Conservation (phyloP, 1,284 basidiomycete genomes). For the Microbotryum lychnidis-dioicae region DNA sequence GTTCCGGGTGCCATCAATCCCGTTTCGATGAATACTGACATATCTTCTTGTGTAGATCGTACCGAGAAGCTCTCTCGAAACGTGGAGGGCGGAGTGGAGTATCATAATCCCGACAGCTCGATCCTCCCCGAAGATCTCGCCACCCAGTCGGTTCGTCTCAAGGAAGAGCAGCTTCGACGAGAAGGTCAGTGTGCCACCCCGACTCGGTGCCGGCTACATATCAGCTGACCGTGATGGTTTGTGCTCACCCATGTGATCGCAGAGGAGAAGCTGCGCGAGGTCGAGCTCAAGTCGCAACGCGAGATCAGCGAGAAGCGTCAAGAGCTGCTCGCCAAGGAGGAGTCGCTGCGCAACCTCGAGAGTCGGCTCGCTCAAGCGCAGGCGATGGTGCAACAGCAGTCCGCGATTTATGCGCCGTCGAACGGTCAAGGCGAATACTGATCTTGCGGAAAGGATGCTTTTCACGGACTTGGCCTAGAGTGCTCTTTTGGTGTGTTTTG, state of each 20-base stretch:
- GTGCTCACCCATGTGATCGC: neutral
- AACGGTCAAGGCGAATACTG: neutral
- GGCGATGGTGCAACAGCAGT: neutral
- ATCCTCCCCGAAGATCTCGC: conserved; percentile 92
- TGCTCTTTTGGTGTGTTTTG: too few species aligned
- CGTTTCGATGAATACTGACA: too few species aligned
- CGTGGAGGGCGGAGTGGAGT: conserved; percentile 52
- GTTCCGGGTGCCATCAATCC: too few species aligned
- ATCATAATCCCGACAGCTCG: neutral
- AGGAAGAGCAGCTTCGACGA: conserved; percentile 93
- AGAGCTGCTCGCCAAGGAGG: conserved; percentile 55
- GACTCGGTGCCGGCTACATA: too few species aligned
- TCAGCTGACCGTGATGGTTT: too few species aligned
- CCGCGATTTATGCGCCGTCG: neutral
- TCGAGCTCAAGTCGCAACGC: conserved; percentile 93
- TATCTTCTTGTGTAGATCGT: neutral
- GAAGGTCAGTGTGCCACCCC: conserved; percentile 47
- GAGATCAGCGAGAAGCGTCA: conserved; percentile 99
- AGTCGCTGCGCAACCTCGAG: conserved; percentile 64
- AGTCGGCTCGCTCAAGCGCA: conserved; percentile 72
- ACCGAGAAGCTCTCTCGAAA: conserved; percentile 85
- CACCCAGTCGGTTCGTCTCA: conserved; percentile 88
- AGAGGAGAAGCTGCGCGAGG: conserved; percentile 95
- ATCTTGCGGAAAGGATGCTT: too few species aligned
- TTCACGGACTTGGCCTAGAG: too few species aligned